A percentile compares a stretch with the other conserved stretches of the same genome.
These are phyloP conservation scores for Arachis stenosperma DNA, from an alignment of 306 rosid genomes.

Conservation along the genomic window DNA sequence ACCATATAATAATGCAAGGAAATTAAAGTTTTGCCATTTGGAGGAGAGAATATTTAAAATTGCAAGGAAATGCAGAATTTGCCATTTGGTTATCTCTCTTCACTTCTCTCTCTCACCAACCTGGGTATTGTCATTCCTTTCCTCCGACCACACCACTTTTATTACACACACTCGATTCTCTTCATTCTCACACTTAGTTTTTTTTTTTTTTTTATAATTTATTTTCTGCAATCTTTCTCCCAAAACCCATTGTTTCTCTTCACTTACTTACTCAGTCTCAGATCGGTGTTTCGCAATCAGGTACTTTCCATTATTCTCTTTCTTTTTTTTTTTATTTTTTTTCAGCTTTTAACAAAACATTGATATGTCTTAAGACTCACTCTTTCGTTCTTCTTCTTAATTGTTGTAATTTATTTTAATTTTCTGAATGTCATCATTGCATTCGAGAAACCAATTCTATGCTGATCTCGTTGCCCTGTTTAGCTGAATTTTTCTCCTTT, in stretches of 20 bases:
- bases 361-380: slow-evolving; percentile 37
- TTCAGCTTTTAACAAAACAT: background rate
- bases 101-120: slow-evolving; percentile 32
- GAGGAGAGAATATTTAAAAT: background rate
- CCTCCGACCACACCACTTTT: slow-evolving; percentile 31
- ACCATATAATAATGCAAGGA: too few species aligned
- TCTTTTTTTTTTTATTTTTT: background rate
- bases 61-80: slow-evolving; percentile 22
- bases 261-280: slow-evolving; percentile 31
- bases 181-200: background rate
- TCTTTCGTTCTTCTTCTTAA: slow-evolving; percentile 21
- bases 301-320: slow-evolving; percentile 20
- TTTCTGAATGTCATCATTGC: slow-evolving; percentile 25
- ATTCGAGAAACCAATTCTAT: slow-evolving; percentile 32
- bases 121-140: slow-evolving; percentile 36
- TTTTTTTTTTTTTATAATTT: background rate
- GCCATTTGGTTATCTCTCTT: slow-evolving; percentile 34
- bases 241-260: slow-evolving; percentile 20
- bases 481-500: slow-evolving; percentile 5
- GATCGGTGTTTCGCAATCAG: slow-evolving; percentile 43
- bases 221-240: background rate
- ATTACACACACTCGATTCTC: background rate
- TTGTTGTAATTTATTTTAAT: slow-evolving; percentile 4
- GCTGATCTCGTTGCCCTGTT: slow-evolving; percentile 28
- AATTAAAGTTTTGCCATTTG: too few species aligned